Percentiles rank a stretch among this genome's conserved stretches.
Evolutionary conservation across 1,284 basidiomycete genomes (phyloP).

Genomic region (Ganoderma resinaceum): DNA sequence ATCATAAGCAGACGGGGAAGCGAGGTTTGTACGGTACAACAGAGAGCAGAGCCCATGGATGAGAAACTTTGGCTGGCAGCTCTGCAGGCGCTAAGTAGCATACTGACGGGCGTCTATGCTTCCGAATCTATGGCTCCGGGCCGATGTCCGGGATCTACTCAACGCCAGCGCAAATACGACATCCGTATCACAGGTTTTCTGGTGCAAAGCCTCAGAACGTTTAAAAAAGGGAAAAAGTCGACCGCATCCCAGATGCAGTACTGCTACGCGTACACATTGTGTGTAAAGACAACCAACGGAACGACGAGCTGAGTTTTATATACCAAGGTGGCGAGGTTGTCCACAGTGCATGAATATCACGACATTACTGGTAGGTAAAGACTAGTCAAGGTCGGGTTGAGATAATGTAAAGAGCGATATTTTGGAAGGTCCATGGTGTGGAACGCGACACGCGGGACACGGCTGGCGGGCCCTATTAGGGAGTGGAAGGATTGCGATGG

Average conservation of each 20-base stretch:
- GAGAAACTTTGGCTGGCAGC: neutral
- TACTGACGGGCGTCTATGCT: neutral
- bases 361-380: neutral
- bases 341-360: neutral
- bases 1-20: neutral
- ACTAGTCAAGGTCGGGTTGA: neutral
- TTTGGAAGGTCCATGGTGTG: neutral
- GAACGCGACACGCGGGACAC: neutral
- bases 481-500: neutral
- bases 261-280: neutral
- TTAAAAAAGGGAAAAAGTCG: neutral
- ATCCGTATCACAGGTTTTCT: neutral
- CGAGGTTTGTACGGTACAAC: neutral
- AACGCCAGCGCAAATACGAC: neutral
- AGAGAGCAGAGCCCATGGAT: neutral
- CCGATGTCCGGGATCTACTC: neutral
- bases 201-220: too few species aligned
- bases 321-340: neutral
- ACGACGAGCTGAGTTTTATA: neutral
- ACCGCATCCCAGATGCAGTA: neutral
- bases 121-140: neutral
- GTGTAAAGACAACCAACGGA: neutral
- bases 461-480: neutral
- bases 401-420: neutral
- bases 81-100: neutral